Evolutionary conservation across 768 basidiomycete genomes (phyloP).

Genomic region (Psilocybe tampanensis): DNA sequence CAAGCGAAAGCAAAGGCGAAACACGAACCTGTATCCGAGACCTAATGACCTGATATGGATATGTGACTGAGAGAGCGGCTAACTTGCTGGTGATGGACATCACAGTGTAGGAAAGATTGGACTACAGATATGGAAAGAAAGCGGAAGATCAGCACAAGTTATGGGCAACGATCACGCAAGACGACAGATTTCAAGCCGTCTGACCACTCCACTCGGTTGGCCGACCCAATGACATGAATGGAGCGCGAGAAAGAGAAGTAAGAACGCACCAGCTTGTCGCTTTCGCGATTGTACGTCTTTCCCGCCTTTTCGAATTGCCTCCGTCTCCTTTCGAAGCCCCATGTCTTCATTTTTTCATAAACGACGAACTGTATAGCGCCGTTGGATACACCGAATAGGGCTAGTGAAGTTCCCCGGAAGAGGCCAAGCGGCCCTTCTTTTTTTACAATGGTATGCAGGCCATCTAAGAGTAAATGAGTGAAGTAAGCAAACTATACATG

Average conservation of each 20-base stretch:
- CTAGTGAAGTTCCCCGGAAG: conserved; percentile 86
- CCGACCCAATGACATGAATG: background rate
- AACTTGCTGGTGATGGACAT: conserved; percentile 94
- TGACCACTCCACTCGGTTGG: background rate
- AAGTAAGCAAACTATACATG: background rate
- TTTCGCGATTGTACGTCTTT: conserved; percentile 64
- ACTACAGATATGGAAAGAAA: conserved; percentile 50
- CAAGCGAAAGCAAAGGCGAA: background rate
- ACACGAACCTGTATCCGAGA: conserved; percentile 84
- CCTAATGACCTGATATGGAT: conserved; percentile 97
- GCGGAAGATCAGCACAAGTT: background rate
- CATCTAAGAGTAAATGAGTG: conserved; percentile 39
- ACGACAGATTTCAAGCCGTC: background rate
- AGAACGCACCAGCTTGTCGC: conserved; percentile 85
- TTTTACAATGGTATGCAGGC: conserved; percentile 67
- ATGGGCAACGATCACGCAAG: background rate
- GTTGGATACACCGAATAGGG: conserved; percentile 90
- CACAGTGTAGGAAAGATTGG: conserved; percentile 86
- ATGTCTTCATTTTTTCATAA: conserved; percentile 94
- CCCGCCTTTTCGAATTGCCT: conserved; percentile 63
- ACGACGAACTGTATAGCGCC: conserved; percentile 95
- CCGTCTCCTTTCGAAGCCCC: conserved; percentile 82
- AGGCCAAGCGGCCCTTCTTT: conserved; percentile 80
- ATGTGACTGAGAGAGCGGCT: conserved; percentile 80
- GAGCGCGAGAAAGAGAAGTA: background rate